Conservation (phyloP, 2,329 filamentous ascomycete genomes). For the Aspergillus pseudoterreus region DNA sequence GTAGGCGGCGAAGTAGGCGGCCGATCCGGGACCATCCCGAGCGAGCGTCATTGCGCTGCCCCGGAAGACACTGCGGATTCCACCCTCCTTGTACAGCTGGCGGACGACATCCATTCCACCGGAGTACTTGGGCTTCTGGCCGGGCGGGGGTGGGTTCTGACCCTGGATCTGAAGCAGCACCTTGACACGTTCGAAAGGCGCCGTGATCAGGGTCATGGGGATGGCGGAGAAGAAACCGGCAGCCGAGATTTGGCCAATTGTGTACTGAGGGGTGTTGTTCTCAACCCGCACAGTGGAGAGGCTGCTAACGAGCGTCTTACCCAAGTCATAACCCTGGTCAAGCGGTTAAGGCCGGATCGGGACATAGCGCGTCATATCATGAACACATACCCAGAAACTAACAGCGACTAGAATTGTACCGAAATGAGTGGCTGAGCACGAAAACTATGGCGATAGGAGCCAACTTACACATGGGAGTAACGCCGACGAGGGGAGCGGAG, state of each 20-base stretch:
- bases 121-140: conserved; percentile 87
- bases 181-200: conserved; percentile 97
- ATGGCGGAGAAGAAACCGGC: conserved; percentile 98
- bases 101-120: conserved; percentile 87
- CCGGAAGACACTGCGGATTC: conserved; percentile 86
- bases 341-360: conserved; percentile 32
- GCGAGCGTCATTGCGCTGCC: conserved; percentile 88
- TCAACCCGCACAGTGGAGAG: conserved; percentile 61
- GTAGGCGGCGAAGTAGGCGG: conserved; percentile 96
- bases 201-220: conserved; percentile 97
- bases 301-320: conserved; percentile 77
- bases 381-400: conserved; percentile 58
- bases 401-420: conserved; percentile 54
- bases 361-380: not conserved
- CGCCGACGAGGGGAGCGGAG: conserved; percentile 86
- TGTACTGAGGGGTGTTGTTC: conserved; percentile 62
- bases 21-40: conserved; percentile 85
- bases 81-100: conserved; percentile 88
- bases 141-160: conserved; percentile 77
- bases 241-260: conserved; percentile 80
- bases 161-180: conserved; percentile 97
- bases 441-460: not conserved
- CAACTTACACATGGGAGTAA: conserved; percentile 95
- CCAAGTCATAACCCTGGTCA: conserved; percentile 89
- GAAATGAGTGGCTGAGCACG: conserved; percentile 1